phyloP scores from a whole-genome alignment of 306 rosid species.

The Prunus persica region DNA sequence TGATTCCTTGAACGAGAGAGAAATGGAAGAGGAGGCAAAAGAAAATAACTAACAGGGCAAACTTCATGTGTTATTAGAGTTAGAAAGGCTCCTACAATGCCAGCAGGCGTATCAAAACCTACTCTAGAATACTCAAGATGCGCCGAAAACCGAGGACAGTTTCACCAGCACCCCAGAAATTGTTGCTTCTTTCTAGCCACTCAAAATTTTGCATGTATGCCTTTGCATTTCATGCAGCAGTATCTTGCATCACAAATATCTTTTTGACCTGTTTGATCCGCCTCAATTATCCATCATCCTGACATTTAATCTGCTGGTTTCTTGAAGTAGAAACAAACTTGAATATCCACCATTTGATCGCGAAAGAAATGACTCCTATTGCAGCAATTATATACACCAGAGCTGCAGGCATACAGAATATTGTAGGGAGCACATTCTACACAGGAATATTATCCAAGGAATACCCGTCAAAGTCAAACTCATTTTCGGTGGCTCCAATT shows the following conservation, averaged over 20 bases:
- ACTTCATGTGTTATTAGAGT: conserved; percentile 51
- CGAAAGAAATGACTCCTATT: conserved; percentile 41
- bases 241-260: conserved; percentile 7
- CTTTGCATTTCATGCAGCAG: conserved; percentile 49
- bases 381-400: conserved; percentile 64
- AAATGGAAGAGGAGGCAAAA: not conserved
- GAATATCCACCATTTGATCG: conserved; percentile 34
- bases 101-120: conserved; percentile 59
- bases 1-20: conserved; percentile 28
- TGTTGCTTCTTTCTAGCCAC: conserved; percentile 51
- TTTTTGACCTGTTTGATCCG: conserved; percentile 27
- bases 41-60: conserved; percentile 25
- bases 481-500: conserved; percentile 57
- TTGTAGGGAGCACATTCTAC: conserved; percentile 36
- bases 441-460: conserved; percentile 80
- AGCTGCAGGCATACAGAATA: conserved; percentile 41
- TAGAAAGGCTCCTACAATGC: conserved; percentile 54
- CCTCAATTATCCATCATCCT: conserved; percentile 18
- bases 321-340: conserved; percentile 33
- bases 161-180: conserved; percentile 48
- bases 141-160: conserved; percentile 42
- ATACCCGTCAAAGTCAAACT: conserved; percentile 84
- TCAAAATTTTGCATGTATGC: conserved; percentile 57
- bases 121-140: conserved; percentile 29
- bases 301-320: conserved; percentile 29